These are phyloP conservation scores for Chaetomium fimeti DNA, from an alignment of 495 filamentous ascomycete genomes.

Conservation along the genomic window DNA sequence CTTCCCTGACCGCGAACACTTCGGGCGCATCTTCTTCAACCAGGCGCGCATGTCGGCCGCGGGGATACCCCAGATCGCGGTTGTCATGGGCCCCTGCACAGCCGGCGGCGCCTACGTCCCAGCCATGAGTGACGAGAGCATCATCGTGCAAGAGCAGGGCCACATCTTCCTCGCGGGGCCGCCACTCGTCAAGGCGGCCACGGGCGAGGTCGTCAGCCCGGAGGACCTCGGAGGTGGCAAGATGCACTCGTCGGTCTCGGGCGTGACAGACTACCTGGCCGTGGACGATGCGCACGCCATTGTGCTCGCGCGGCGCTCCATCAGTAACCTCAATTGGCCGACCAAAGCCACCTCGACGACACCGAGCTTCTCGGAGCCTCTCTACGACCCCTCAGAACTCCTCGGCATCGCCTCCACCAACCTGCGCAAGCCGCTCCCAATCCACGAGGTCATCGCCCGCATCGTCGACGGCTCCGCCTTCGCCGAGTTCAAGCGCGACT, in stretches of 20 bases:
- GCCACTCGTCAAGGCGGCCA: constrained; percentile 93
- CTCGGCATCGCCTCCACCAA: constrained; percentile 87
- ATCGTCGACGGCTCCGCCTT: constrained; percentile 91
- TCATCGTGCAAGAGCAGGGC: constrained; percentile 92
- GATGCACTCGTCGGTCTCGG: constrained; percentile 84
- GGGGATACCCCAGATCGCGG: constrained; percentile 89
- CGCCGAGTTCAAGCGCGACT: constrained; percentile 91
- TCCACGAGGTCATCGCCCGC: constrained; percentile 88
- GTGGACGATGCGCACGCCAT: constrained; percentile 93
- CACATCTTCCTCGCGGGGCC: constrained; percentile 96
- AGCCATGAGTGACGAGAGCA: constrained; percentile 94
- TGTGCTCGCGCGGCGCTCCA: constrained; percentile 76
- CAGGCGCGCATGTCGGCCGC: constrained; percentile 86
- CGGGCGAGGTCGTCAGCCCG: constrained; percentile 86
- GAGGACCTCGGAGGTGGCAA: constrained; percentile 94
- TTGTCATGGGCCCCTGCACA: constrained; percentile 98
- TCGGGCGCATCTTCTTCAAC: constrained; percentile 98
- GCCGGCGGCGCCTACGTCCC: constrained; percentile 96
- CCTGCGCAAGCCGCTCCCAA: constrained; percentile 76
- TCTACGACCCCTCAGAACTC: constrained; percentile 80
- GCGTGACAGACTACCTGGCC: constrained; percentile 95
- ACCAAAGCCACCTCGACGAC: constrained; percentile 24
- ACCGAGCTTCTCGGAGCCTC: constrained; percentile 58
- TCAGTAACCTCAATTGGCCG: constrained; percentile 88
- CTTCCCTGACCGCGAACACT: constrained; percentile 93